phyloP scores from a whole-genome alignment of 169 alveolate species.

The Amoebophrya sp. region DNA sequence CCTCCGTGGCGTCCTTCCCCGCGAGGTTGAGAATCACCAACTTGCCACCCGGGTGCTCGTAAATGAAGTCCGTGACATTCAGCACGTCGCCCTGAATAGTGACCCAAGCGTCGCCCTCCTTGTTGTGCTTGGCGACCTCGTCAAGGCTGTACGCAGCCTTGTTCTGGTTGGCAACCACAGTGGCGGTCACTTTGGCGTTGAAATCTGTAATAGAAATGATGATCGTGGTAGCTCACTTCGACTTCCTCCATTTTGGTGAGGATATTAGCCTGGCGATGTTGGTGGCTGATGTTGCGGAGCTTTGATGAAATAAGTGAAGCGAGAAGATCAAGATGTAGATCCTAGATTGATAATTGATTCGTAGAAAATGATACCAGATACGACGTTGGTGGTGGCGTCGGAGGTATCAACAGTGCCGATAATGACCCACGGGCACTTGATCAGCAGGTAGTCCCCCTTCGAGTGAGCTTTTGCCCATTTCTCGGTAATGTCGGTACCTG shows the following conservation, averaged over 20 bases:
- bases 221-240: not conserved
- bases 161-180: not conserved
- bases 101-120: constrained; percentile 13
- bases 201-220: no score
- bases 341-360: not conserved
- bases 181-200: not conserved
- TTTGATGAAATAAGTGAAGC: no score
- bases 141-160: not conserved
- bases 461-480: no score
- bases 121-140: constrained; percentile 14
- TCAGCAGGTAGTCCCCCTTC: no score
- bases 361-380: not conserved
- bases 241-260: not conserved
- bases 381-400: not conserved
- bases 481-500: no score
- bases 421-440: not conserved
- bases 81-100: constrained; percentile 50
- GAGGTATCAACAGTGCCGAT: not conserved
- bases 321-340: not conserved
- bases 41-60: constrained; percentile 55
- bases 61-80: constrained; percentile 50
- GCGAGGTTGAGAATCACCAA: constrained; percentile 14
- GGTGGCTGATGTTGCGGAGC: no score
- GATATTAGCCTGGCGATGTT: not conserved
- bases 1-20: constrained; percentile 28